Base-by-base conservation (phyloP, 768 basidiomycete genomes). In the Pulveroboletus ravenelii region DNA sequence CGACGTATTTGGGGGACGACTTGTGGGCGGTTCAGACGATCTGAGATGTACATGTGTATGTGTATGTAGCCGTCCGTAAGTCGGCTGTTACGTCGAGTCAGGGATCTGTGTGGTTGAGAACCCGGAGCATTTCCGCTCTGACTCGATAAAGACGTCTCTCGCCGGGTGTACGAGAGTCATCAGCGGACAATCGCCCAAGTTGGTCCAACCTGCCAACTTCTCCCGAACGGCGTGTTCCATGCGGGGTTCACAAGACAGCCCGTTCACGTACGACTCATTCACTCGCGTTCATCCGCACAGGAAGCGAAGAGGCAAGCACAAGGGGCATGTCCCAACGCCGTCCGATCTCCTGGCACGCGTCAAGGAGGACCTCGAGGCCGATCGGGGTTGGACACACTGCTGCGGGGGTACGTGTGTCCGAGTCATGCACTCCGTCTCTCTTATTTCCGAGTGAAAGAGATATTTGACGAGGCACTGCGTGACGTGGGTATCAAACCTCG, bases 1-100 rank as follows among this genome's bases (percentile, higher is more conserved):
- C 85, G n/a, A 79, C 84, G 34, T 85, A 89, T 73, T 73, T 95
- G 52, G 92, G 93, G 10, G 92, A 95, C 60, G 93, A 94, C 54
- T 67, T 95, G 38, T 95, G 93, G 93, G 77, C 73, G 42, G 45
- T 84, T 50, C 74, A 81, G 70, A 75, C 78, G 54, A 55, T 91
- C 25, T 27, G 25, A 27, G 25, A 27, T 27, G 25, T 27, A 27
- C 25, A 4, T 27, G 4, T 23, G 20, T 23, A 4, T 27, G 4
- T 23, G 20, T 23, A 23, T 23, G 20, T 23, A 23, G 20, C 25
- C 6, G 25, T 27, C 25, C 25, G 25, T 27, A 27, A 27, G 5
- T 6, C 25, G 25, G 25, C 25, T 27, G 25, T 27, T 4, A 27
- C 6, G 20, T 23, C 20, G 20, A 27, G 6, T 27, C 25, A 27